Base-by-base conservation (phyloP, 331 rosid species). In the Malus hybrid region DNA sequence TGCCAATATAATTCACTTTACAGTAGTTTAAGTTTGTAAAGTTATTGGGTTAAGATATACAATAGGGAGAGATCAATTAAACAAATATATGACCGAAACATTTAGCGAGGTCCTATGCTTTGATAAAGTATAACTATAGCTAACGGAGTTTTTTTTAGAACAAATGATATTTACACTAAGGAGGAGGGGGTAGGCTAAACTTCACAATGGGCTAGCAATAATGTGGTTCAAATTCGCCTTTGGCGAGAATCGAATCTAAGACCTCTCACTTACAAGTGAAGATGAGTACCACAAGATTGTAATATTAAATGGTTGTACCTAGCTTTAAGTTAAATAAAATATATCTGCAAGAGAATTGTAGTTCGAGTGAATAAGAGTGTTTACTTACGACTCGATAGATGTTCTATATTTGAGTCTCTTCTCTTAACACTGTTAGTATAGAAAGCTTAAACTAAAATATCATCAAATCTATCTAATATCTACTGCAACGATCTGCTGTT, bases 111-210 rank as follows among this genome's bases (percentile, higher is more conserved):
- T 42, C 48, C 48, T 42, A 42, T 10, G 14, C 5, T 42, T 42
- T 10, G 14, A 10, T 42, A 42, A 42, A 42, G 48, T 42, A 42
- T 42, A 42, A 42, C 48, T 42, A 39, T 39, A 39, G 44, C 12
- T 39, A 42, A 10, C 13, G 48, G 5, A 42, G 48, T 42, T 28
- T 24, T 24, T 24, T 24, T 24, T 24, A 24, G 24, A 24, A 24
- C 24, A 24, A 24, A 24, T 24, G 24, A 24, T 24, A 24, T 24
- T 24, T 39, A 18, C 1, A 18, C 0, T 54, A 54, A 54, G 0
- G 0, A 2, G 1, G 5, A 28, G 3, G 29, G 4, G 44, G 0
- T 39, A 39, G 0, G 12, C 1, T 39, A 39, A 39, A 39, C 44
- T 39, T 39, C 12, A 9, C 12, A 8, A 39, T 39, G 44, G 0